A percentile compares a stretch with the other conserved stretches of the same genome.
Conservation (phyloP, 371 early-diverging fungal species). For the Vairimorpha ceranae region DNA sequence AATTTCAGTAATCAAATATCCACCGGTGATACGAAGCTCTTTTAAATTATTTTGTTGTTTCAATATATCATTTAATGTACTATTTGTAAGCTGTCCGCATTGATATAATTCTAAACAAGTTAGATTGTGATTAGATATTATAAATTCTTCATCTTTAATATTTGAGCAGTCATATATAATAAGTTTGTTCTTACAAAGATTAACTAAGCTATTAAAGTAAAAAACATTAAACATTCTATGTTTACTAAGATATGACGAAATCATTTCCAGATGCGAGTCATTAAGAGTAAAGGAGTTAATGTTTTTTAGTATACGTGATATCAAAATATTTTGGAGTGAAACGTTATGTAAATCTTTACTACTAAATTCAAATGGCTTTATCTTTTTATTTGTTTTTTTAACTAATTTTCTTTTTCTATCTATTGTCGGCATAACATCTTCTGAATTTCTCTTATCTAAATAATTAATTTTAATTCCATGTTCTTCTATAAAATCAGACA, state of each 20-base stretch:
- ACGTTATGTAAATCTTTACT: background rate
- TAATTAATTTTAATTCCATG: constrained; percentile 24
- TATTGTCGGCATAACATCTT: background rate
- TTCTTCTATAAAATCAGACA: constrained; percentile 46
- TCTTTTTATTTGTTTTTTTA: background rate
- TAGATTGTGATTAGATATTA: background rate
- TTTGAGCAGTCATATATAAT: constrained; percentile 42
- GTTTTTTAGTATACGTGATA: constrained; percentile 5
- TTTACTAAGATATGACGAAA: constrained; percentile 24
- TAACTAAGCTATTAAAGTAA: constrained; percentile 16
- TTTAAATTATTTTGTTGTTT: constrained; percentile 1
- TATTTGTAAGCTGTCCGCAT: constrained; percentile 34
- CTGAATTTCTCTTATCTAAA: background rate
- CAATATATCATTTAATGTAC: constrained; percentile 7
- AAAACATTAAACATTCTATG: constrained; percentile 17
- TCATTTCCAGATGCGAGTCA: constrained; percentile 1
- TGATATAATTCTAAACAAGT: constrained; percentile 22
- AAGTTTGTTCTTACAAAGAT: constrained; percentile 9
- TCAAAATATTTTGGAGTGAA: background rate
- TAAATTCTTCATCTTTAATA: constrained; percentile 27
- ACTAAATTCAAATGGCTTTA: constrained; percentile 12
- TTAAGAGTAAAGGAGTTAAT: constrained; percentile 5
- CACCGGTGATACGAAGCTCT: constrained; percentile 29
- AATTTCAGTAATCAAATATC: constrained; percentile 28
- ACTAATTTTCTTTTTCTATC: background rate